Percentiles rank a stretch among this genome's conserved stretches.
Conservation (phyloP, 371 early-diverging fungal species). For the Umbelopsis sp. region DNA sequence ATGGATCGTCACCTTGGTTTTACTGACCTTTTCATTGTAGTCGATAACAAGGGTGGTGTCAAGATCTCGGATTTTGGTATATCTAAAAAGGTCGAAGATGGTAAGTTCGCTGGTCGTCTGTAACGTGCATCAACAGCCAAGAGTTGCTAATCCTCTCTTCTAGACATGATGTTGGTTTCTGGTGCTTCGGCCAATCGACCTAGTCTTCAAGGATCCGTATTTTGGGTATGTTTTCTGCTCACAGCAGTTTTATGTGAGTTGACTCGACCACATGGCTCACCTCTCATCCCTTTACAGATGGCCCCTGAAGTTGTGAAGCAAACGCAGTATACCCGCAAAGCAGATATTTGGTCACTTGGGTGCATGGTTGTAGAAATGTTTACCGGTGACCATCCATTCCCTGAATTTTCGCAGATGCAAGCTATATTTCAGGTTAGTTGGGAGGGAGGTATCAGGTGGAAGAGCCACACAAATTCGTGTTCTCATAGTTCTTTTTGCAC, state of each 20-base stretch:
- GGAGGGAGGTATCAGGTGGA: not conserved
- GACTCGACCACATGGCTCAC: not conserved
- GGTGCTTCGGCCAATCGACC: conserved; percentile 54
- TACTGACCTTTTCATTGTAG: conserved; percentile 28
- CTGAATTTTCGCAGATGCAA: conserved; percentile 90
- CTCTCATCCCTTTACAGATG: conserved; percentile 58
- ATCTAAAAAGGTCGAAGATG: conserved; percentile 91
- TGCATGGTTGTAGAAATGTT: conserved; percentile 97
- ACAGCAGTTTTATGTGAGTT: conserved; percentile 29
- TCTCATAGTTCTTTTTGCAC: conserved; percentile 18
- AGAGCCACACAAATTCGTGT: not conserved
- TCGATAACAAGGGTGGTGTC: conserved; percentile 90
- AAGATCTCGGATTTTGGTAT: conserved; percentile 99
- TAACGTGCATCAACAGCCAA: not conserved
- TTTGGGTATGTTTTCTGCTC: conserved; percentile 46
- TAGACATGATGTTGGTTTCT: conserved; percentile 35
- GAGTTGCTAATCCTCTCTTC: not conserved
- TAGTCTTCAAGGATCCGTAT: conserved; percentile 88
- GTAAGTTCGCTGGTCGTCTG: conserved; percentile 33
- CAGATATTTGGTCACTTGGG: conserved; percentile 90
- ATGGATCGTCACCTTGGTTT: not conserved
- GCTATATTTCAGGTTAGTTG: conserved; percentile 78
- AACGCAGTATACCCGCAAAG: conserved; percentile 79
- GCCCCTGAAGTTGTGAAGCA: conserved; percentile 93
- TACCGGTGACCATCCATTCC: conserved; percentile 93